A percentile compares a stretch with the other conserved stretches of the same genome.
Conservation (phyloP, 768 basidiomycete species). For the Termitomyces heimii region DNA sequence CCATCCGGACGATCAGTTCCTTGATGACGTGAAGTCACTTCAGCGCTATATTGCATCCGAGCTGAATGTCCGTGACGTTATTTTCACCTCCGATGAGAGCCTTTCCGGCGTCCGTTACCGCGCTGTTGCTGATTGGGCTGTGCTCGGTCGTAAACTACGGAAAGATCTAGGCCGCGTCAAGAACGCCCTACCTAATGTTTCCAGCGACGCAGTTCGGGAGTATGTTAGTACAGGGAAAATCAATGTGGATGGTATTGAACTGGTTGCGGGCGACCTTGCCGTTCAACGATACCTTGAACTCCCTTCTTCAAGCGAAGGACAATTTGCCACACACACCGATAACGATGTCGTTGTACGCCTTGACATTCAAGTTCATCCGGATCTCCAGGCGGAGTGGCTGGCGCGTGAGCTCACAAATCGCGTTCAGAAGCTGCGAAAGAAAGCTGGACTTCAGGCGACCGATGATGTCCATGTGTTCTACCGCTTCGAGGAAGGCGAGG, state of each 20-base stretch:
- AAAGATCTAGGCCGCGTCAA: slow-evolving; percentile 89
- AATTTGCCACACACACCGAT: slow-evolving; percentile 82
- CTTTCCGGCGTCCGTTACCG: slow-evolving; percentile 85
- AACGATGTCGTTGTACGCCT: slow-evolving; percentile 93
- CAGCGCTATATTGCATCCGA: slow-evolving; percentile 90
- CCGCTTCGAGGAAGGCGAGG: slow-evolving; percentile 63
- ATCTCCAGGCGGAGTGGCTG: slow-evolving; percentile 83
- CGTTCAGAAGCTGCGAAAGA: slow-evolving; percentile 93
- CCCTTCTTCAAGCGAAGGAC: slow-evolving; percentile 49
- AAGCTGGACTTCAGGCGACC: slow-evolving; percentile 90
- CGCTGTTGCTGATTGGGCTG: slow-evolving; percentile 92
- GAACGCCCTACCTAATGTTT: slow-evolving; percentile 73
- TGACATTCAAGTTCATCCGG: slow-evolving; percentile 82
- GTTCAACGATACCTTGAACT: slow-evolving; percentile 90
- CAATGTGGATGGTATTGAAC: slow-evolving; percentile 82
- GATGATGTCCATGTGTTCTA: slow-evolving; percentile 92
- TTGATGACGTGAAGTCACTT: slow-evolving; percentile 79
- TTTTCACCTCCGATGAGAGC: slow-evolving; percentile 86
- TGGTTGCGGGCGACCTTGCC: slow-evolving; percentile 85
- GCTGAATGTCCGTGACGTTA: slow-evolving; percentile 87
- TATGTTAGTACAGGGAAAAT: slow-evolving; percentile 75
- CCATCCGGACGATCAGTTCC: slow-evolving; percentile 81
- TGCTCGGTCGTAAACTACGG: slow-evolving; percentile 88
- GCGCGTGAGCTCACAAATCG: slow-evolving; percentile 89
- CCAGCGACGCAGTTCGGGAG: slow-evolving; percentile 77